A percentile compares a stretch with the other conserved stretches of the same genome.
phyloP scores from a whole-genome alignment of 1,284 basidiomycete genomes.

The Pseudozyma thailandica region DNA sequence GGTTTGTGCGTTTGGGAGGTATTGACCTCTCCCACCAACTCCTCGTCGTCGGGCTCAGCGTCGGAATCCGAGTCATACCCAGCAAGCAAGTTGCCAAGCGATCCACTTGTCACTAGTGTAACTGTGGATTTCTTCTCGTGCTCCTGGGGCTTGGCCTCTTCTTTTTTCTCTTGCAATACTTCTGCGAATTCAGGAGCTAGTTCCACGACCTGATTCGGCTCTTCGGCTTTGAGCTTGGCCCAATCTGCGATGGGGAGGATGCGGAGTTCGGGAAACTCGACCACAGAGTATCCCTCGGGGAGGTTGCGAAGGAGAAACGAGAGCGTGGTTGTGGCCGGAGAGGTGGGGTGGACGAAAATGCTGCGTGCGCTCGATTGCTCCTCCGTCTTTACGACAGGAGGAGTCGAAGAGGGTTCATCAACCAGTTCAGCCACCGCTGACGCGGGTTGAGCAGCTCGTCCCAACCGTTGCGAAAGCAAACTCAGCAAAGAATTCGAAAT shows the following conservation, averaged over 20 bases:
- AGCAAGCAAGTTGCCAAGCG: conserved; percentile 9
- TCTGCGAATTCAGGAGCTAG: neutral
- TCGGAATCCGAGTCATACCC: conserved; percentile 24
- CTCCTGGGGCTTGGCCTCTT: neutral
- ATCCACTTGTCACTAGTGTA: neutral
- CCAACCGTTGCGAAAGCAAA: conserved; percentile 15
- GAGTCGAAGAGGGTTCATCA: no score
- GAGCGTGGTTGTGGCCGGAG: conserved; percentile 9
- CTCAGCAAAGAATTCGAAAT: conserved; percentile 18
- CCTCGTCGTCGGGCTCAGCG: neutral
- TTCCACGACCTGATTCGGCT: neutral
- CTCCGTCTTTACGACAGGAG: no score
- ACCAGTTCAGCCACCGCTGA: neutral
- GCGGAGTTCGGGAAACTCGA: conserved; percentile 28
- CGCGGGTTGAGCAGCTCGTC: neutral
- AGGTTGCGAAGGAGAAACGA: conserved; percentile 8
- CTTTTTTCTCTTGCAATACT: neutral
- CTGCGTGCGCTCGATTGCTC: neutral
- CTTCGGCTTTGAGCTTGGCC: neutral
- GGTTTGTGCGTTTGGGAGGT: neutral
- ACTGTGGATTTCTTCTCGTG: conserved; percentile 1
- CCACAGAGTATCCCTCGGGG: conserved; percentile 18
- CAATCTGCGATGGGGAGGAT: neutral
- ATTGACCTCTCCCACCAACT: neutral
- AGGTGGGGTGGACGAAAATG: neutral